Evolutionary conservation across 139 green algal genomes (phyloP).

Genomic region (Raphidocelis subcapitata): DNA sequence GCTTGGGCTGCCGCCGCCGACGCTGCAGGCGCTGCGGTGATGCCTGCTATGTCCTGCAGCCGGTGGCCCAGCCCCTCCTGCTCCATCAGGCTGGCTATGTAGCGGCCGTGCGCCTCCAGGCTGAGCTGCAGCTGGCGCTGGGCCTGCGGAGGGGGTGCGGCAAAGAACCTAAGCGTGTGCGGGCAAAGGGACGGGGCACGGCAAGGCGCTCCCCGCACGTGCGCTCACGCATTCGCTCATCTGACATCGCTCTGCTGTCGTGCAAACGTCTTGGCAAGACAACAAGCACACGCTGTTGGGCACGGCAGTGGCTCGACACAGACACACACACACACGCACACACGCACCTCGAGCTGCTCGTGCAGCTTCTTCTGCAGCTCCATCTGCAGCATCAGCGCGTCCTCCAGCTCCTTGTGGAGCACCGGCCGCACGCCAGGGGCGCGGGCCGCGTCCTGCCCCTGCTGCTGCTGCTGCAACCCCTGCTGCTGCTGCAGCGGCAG

Average conservation of each 20-base stretch:
- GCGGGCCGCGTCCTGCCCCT: no score
- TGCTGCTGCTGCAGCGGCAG: constrained; percentile 19
- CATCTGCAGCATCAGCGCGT: constrained; percentile 91
- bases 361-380: constrained; percentile 96
- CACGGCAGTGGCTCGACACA: neutral
- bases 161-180: neutral
- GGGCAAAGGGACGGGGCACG: no score
- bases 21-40: no score
- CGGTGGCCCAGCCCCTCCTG: constrained; percentile 37
- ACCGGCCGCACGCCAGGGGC: neutral
- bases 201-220: neutral
- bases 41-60: constrained; percentile 14
- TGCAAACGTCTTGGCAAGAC: no score
- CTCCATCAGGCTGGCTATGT: constrained; percentile 72
- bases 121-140: constrained; percentile 89
- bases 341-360: constrained; percentile 88
- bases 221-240: no score
- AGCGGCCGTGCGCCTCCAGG: constrained; percentile 90
- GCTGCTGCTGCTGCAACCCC: neutral
- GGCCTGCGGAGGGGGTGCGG: constrained; percentile 47
- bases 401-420: constrained; percentile 59
- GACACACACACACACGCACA: neutral
- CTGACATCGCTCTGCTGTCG: no score
- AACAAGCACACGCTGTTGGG: no score
- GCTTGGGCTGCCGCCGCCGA: no score